phyloP scores from a whole-genome alignment of 768 basidiomycete species.

The Termitomyces sp. region DNA sequence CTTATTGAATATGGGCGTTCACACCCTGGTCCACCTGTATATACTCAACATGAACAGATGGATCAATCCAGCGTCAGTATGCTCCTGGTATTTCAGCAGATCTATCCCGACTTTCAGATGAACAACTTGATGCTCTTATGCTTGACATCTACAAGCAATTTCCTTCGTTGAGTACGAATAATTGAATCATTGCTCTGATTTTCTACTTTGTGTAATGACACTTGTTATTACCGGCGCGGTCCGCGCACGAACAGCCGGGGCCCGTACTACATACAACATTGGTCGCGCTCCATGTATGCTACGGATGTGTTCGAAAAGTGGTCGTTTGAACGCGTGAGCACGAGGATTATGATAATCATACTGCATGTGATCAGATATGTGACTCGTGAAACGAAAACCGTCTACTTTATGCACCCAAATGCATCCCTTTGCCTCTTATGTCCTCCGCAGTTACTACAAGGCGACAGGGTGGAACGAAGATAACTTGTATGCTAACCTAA shows the following conservation, averaged over 20 bases:
- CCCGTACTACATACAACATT: no score
- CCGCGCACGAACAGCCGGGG: no score
- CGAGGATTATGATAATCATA: no score
- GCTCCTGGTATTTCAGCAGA: constrained; percentile 4
- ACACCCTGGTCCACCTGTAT: background rate
- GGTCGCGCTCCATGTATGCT: no score
- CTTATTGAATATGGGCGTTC: constrained; percentile 15
- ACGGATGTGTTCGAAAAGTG: no score
- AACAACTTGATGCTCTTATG: constrained; percentile 20
- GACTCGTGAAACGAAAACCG: no score
- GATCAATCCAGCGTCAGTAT: constrained; percentile 3
- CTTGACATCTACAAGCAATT: constrained; percentile 18
- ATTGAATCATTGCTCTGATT: background rate
- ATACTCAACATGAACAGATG: constrained; percentile 10
- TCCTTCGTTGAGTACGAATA: no score
- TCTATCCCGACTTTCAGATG: constrained; percentile 12
- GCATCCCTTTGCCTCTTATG: constrained; percentile 87
- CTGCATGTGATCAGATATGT: background rate
- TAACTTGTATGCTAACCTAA: constrained; percentile 87
- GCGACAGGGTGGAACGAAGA: constrained; percentile 98
- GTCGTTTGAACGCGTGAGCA: no score
- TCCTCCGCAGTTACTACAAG: constrained; percentile 84
- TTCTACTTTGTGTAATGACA: background rate
- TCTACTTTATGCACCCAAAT: constrained; percentile 29
- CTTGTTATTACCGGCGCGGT: no score